phyloP scores from a whole-genome alignment of 2,329 filamentous ascomycete genomes.

The Moelleriella libera region DNA sequence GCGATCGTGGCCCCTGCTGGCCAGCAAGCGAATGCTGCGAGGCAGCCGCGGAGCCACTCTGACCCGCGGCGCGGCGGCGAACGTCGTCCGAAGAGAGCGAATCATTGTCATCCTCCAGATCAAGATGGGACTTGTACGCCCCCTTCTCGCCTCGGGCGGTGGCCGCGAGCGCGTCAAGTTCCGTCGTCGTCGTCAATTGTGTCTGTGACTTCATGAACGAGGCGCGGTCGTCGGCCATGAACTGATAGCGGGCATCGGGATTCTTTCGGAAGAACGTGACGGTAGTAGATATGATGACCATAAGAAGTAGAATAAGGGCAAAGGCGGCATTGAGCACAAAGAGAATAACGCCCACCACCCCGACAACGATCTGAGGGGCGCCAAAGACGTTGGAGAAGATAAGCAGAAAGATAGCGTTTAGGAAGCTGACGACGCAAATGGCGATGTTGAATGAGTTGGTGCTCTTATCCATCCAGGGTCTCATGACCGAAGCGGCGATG shows the following conservation, averaged over 20 bases:
- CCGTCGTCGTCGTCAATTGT: constrained; percentile 61
- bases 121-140: constrained; percentile 21
- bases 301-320: constrained; percentile 65
- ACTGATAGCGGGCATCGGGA: constrained; percentile 87
- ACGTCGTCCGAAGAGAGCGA: constrained; percentile 24
- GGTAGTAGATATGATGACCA: constrained; percentile 50
- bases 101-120: constrained; percentile 27
- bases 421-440: constrained; percentile 78
- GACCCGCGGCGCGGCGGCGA: constrained; percentile 18
- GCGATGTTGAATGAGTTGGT: constrained; percentile 94
- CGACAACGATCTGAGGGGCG: constrained; percentile 68
- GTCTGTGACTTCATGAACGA: constrained; percentile 97
- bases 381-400: constrained; percentile 81
- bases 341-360: constrained; percentile 78
- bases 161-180: constrained; percentile 78
- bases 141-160: constrained; percentile 77
- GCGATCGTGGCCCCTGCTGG: constrained; percentile 13
- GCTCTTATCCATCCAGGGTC: constrained; percentile 98
- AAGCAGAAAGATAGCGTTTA: constrained; percentile 79
- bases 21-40: constrained; percentile 17
- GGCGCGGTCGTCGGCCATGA: constrained; percentile 89
- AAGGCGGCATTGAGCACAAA: constrained; percentile 81
- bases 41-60: constrained; percentile 10
- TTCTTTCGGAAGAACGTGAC: constrained; percentile 81
- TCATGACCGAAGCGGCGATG: constrained; percentile 63